Base-by-base conservation (phyloP, 2,329 filamentous ascomycete species). In the Graphium sp. region DNA sequence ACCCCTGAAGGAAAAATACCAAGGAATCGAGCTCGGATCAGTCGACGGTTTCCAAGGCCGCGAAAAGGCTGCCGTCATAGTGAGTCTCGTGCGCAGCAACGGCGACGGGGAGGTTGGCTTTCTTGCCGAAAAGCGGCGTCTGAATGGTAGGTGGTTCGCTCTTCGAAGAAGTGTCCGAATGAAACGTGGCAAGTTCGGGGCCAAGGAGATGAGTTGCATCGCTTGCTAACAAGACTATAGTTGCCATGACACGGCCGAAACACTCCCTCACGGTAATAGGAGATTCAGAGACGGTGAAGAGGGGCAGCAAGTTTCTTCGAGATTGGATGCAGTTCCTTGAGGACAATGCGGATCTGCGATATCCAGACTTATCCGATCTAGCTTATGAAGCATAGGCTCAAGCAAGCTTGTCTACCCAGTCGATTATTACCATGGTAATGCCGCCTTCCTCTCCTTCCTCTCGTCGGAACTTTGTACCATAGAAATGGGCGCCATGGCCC, bases 21-120 rank as follows among this genome's bases (percentile, higher is more conserved):
- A 79, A 0, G 83, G 78, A 9, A 72, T 98, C 28, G 89, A 98
- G 50, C 62, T 98, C n/a, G 89, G 89, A 19, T 93, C 83, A 42
- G 82, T 98, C 3, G 89, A 98, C 50, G 89, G 87, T 3, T 98
- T 98, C 48, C 89, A 98, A 50, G 89, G 89, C 19, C 72, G 89
- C 12, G 89, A 98, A 52, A 98, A 98, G 52, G 89, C 98, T 50
- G 89, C 82, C 3, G 76, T 98, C 11, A 67, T 98, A 22, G 75
- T 98, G 29, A 92, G 78, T 49, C 65, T 95, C n/a, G 89, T 98
- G 32, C 67, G 89, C 39, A 94, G 85, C 52, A 98, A 98, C 47
- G 39, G 71, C 5, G 70, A 84, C 27, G 72, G 75, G 28, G 84
- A 95, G 48, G 85, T 95, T 10, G 89, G 89, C 7, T 98, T 98